Evolutionary conservation across 371 early-diverging fungal genomes (phyloP), one percentile per base, ranked within the genome.

Genomic region (Funneliformis caledonium): DNA sequence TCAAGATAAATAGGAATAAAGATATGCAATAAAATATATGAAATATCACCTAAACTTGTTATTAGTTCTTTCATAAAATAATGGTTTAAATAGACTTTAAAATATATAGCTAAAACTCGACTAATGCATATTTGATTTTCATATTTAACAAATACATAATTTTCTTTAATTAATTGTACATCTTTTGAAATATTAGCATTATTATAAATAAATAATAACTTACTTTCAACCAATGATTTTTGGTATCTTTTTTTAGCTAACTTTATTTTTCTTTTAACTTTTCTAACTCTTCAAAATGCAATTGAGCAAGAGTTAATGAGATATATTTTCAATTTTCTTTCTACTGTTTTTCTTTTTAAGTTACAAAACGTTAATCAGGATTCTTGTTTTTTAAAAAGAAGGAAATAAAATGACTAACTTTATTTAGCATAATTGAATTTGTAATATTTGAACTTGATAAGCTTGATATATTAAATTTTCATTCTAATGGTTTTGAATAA

Each of bases 21-120:
- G 42, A 42, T 19, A 68, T 68, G 68, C 12, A 68, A 68, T 37
- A 3, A 68, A 16, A 68, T 68, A 68, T 68, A 68, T 11, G 43
- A 68, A 37, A 68, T 11, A 68, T 68, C 2, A 43, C 14, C 68
- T 2, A 68, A 68, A 12, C 16, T 43, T 68, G 14, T 68, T 42
- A 68, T 43, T 42, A 37, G 2, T 19, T 68, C 16, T 0, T 68
- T 5, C 0, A 19, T 68, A 43, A 37, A 68, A 19, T 14, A 68
- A 37, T 68, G 5, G 10, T 68, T 31, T 12, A 2, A 9, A 68
- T 68, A 68, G 37, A 4, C 43, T 43, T 68, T 45, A 68, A 43
- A 68, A 43, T 68, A 68, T 42, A 68, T 6, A 42, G 42, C 68
- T 37, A 68, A 3, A 64, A 64, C 10, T 12, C 8, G 22, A 31